Percentiles rank a stretch among this genome's conserved stretches.
These are phyloP conservation scores for Crithidia thermophila DNA, from an alignment of 208 protist genomes.

Conservation along the genomic window DNA sequence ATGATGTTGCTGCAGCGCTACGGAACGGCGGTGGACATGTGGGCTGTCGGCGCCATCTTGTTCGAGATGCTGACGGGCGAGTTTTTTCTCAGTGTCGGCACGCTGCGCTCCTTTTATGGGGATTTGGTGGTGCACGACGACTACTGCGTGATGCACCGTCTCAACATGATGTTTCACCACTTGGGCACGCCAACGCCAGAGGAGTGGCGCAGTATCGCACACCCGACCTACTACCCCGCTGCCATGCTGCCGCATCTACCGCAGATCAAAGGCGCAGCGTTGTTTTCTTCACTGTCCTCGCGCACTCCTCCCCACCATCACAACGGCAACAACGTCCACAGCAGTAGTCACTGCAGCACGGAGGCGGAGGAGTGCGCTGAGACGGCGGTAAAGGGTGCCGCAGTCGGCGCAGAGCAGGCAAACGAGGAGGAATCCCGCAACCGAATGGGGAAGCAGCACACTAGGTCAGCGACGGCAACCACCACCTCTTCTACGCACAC, in stretches of 20 bases:
- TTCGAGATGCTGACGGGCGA: constrained; percentile 82
- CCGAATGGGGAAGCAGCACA: no score
- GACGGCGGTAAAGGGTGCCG: no score
- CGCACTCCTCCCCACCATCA: no score
- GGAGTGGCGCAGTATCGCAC: constrained; percentile 96
- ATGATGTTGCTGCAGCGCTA: constrained; percentile 78
- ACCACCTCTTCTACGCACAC: not conserved
- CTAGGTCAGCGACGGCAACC: not conserved
- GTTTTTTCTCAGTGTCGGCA: constrained; percentile 96
- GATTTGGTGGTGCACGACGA: constrained; percentile 62
- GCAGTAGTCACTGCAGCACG: no score
- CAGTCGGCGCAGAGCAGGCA: no score
- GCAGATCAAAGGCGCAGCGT: constrained; percentile 18
- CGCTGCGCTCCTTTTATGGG: constrained; percentile 70
- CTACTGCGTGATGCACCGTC: constrained; percentile 85
- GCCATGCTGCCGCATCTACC: constrained; percentile 90
- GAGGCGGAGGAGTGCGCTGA: not conserved
- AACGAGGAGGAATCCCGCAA: no score
- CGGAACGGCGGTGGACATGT: constrained; percentile 85
- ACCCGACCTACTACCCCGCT: constrained; percentile 94
- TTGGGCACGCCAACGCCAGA: constrained; percentile 93
- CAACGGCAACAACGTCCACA: no score
- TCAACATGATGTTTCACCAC: constrained; percentile 96
- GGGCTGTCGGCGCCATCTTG: constrained; percentile 91
- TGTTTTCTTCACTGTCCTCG: constrained; percentile 28